A percentile compares a stretch with the other conserved stretches of the same genome.
phyloP scores from a whole-genome alignment of 169 alveolate species.

The Babesia caballi region DNA sequence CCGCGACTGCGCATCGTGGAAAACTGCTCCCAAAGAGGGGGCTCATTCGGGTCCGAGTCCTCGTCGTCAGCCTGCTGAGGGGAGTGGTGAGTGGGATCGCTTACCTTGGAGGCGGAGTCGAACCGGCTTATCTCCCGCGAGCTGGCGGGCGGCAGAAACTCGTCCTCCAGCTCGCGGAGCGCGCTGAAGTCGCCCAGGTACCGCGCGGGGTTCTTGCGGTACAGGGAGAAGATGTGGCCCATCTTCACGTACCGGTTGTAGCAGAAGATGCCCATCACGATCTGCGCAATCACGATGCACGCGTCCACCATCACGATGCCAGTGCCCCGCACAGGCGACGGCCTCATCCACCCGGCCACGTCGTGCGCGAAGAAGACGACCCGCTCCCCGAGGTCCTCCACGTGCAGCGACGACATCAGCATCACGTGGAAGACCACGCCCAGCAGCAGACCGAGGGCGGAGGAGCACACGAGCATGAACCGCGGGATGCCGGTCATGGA shows the following conservation, averaged over 20 bases:
- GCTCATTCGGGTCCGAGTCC: no score
- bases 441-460: slow-evolving; percentile 3
- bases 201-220: slow-evolving; percentile 15
- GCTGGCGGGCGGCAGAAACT: slow-evolving; percentile 6
- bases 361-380: background rate
- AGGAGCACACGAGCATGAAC: background rate
- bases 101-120: background rate
- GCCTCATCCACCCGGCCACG: slow-evolving; percentile 8
- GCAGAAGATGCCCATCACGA: slow-evolving; percentile 22
- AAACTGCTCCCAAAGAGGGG: no score
- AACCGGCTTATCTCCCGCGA: background rate
- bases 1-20: background rate
- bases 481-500: slow-evolving; percentile 59
- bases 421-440: slow-evolving; percentile 45
- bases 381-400: slow-evolving; percentile 3
- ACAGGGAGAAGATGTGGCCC: slow-evolving; percentile 26
- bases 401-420: background rate
- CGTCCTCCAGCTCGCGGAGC: slow-evolving; percentile 7
- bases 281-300: slow-evolving; percentile 12
- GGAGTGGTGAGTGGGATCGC: background rate
- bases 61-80: background rate
- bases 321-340: slow-evolving; percentile 1
- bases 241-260: slow-evolving; percentile 34
- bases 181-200: slow-evolving; percentile 1
- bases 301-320: slow-evolving; percentile 15